Evolutionary conservation across 352 stramenopile genomes (phyloP).

Genomic region (Sclerospora graminicola): DNA sequence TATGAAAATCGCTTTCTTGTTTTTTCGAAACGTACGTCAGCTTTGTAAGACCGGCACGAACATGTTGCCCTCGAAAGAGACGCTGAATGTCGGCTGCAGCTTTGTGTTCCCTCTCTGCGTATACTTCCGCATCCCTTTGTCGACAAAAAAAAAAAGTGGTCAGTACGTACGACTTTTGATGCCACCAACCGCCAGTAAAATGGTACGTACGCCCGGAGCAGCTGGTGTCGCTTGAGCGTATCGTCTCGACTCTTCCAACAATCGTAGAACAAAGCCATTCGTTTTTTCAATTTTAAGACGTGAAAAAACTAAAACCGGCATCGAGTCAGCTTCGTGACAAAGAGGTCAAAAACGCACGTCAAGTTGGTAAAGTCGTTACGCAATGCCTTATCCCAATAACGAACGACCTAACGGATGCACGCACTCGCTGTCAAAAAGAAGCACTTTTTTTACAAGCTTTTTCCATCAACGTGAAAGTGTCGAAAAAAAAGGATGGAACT

Average conservation of each 20-base stretch:
- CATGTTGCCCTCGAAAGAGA: conserved; percentile 42
- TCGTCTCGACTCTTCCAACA: conserved; percentile 39
- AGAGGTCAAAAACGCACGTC: conserved; percentile 3
- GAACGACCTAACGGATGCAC: conserved; percentile 7
- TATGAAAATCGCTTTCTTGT: too few relatives aligned
- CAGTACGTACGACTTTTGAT: too few relatives aligned
- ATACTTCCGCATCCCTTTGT: conserved; percentile 33
- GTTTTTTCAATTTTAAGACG: too few relatives aligned
- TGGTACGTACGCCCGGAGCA: conserved; percentile 35
- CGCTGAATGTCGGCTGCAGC: conserved; percentile 52
- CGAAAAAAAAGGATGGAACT: conserved; percentile 26
- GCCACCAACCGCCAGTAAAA: not conserved
- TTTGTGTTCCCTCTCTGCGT: too few relatives aligned
- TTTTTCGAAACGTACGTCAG: conserved; percentile 20
- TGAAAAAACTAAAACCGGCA: too few relatives aligned
- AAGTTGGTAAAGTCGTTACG: conserved; percentile 16
- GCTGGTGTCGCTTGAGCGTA: conserved; percentile 39
- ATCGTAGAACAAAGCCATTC: conserved; percentile 54
- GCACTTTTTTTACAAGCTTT: too few relatives aligned
- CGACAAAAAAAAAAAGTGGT: not conserved
- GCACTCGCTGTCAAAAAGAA: conserved; percentile 2
- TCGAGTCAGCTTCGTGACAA: too few relatives aligned
- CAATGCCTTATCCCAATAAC: conserved; percentile 18
- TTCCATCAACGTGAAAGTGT: too few relatives aligned
- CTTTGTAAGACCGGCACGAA: conserved; percentile 27